Base-by-base conservation (phyloP, 1,284 basidiomycete species). In the Filobasidium uniguttulatum region DNA sequence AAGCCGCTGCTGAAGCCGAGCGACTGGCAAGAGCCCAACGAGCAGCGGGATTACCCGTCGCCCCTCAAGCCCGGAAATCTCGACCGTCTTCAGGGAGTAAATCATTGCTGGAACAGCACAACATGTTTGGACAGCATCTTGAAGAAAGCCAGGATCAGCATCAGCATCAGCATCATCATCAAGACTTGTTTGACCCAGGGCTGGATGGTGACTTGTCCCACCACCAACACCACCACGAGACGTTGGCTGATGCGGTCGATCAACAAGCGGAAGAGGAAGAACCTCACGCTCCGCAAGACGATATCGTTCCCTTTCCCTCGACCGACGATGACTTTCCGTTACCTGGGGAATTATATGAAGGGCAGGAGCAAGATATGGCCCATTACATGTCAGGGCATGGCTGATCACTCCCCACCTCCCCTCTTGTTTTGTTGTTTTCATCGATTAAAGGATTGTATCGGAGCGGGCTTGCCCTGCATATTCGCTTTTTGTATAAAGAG, bases 1-100 rank as follows among this genome's bases (percentile, higher is more conserved):
- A 54, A 36, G 53, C 53, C n/a, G 53, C 53, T 15, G 53, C 53
- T 3, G 53, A 54, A 46, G 53, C 53, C 6, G 53, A 54, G 37
- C 22, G 53, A 22, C 46, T 48, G 17, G 50, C 49, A 30, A 35
- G 45, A 30, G 49, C 49, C 1, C 37, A 50, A n/a, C 33, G 46
- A 37, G 52, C 52, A 9, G 48, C 48, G 6, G 52, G 52, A 8
- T 20, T 54, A 8, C 45, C 28, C 8, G 38, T 49, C 14, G n/a
- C 20, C 8, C 23, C 34, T 4, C 34, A 38, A 19, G 20, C 31
- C 3, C 12, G 28, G 29, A 46, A 35, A 25, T 9, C 17, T 9
- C 28, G 31, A n/a, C 4, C 10, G 15, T 34, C 23, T n/a, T 17
- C 22, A 3, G 23, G 19, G 25, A 23, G 34, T 3, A 48, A 48